Percentiles rank a stretch among this genome's conserved stretches.
phyloP scores from a whole-genome alignment of 129 eudicot species.

The Flaveria linearis region DNA sequence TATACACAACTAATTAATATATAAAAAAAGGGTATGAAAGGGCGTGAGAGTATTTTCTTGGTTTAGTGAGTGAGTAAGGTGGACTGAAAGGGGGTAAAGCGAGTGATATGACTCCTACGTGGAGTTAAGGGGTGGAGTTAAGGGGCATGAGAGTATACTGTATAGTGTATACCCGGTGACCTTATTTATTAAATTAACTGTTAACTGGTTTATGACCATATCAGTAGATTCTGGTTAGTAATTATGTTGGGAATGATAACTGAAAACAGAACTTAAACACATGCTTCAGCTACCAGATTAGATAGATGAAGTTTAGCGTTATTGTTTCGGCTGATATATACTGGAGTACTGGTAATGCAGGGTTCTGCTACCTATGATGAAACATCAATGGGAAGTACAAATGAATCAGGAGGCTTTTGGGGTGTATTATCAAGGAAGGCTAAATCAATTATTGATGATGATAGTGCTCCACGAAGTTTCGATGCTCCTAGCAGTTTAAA shows the following conservation, averaged over 20 bases:
- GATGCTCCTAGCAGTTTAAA: constrained; percentile 21
- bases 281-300: constrained; percentile 33
- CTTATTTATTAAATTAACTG: not conserved
- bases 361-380: constrained; percentile 43
- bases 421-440: constrained; percentile 75
- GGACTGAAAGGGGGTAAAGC: no score
- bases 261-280: not conserved
- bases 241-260: not conserved
- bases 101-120: no score
- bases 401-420: constrained; percentile 73
- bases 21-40: no score
- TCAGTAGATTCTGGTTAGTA: not conserved
- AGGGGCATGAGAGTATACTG: no score
- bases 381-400: constrained; percentile 44
- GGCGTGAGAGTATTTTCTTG: no score
- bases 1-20: no score
- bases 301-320: no score
- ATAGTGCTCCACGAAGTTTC: constrained; percentile 27
- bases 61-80: no score
- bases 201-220: not conserved
- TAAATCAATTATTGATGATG: constrained; percentile 66
- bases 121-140: no score
- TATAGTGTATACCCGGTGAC: no score
- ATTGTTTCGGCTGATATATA: no score
- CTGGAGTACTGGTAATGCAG: constrained; percentile 12